Conservation (phyloP, 1,284 basidiomycete genomes). For the Rhizopogon parksii region DNA sequence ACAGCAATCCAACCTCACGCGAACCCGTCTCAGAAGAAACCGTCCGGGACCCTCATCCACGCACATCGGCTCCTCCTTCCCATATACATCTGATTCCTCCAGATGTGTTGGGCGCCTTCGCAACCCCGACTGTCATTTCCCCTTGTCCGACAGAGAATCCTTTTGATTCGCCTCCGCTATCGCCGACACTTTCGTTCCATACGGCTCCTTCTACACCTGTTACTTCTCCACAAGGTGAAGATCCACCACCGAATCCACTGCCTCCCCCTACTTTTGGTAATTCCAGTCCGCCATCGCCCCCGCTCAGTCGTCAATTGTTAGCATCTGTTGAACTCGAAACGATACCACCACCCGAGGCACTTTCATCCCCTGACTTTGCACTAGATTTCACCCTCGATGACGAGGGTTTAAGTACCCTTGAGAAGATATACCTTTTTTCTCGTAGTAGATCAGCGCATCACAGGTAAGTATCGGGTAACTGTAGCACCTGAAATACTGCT, state of each 20-base stretch:
- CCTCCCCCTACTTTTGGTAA: constrained; percentile 12
- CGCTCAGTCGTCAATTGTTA: constrained; percentile 14
- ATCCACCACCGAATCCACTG: constrained; percentile 21
- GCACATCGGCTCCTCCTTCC: constrained; percentile 16
- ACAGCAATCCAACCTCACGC: constrained; percentile 14
- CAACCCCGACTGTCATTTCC: constrained; percentile 19
- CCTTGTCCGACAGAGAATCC: constrained; percentile 23
- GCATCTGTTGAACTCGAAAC: constrained; percentile 22
- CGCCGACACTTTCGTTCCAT: constrained; percentile 29
- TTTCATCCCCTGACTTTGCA: constrained; percentile 32
- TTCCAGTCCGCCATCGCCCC: constrained; percentile 20
- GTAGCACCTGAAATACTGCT: not conserved
- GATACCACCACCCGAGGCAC: constrained; percentile 23
- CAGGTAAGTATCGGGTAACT: constrained; percentile 31
- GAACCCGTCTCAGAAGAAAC: constrained; percentile 8
- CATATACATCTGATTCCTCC: constrained; percentile 23
- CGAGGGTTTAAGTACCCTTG: constrained; percentile 76
- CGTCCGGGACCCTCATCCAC: not conserved
- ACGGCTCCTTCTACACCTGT: constrained; percentile 30
- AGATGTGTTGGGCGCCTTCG: constrained; percentile 22
- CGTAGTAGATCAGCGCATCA: constrained; percentile 83
- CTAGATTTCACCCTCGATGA: constrained; percentile 57
- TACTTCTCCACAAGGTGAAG: constrained; percentile 27
- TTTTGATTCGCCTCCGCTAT: constrained; percentile 27
- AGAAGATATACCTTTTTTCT: constrained; percentile 92